Base-by-base conservation (phyloP, 2,329 filamentous ascomycete species). In the Hymenoscyphus salicellus region DNA sequence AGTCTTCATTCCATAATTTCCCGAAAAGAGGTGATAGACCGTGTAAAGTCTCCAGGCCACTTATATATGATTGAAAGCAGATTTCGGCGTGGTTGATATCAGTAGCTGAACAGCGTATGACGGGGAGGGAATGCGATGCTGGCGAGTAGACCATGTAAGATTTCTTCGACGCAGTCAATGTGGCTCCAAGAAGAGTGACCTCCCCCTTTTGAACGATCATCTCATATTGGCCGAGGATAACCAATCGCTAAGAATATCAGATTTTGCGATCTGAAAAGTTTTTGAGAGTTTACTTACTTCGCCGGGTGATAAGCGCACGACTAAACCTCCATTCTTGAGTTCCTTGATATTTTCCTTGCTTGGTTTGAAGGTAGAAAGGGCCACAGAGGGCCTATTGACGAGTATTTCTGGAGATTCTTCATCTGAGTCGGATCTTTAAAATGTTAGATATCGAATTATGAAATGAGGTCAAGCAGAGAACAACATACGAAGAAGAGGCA, bases 151-250 rank as follows among this genome's bases (percentile, higher is more conserved):
- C 80, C 79, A 84, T 87, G 68, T 83, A 79, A 5, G 79, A 73
- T 0, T 71, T 75, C 30, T 81, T 77, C 0, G 81, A 79, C 1
- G 82, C 74, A 11, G 79, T 78, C 3, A 94, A 74, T 6, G 81
- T 84, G 6, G 89, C 86, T 17, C 91, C 90, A 16, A 86, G 83
- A 30, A 94, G 75, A 0, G 84, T 87, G 28, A 90, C 78, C 55
- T 86, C 81, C 1, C 91, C 91, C 61, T 80, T 80, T 8, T 79
- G 71, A 0, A 94, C 82, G 14, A 79, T 79, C 33, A 94, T 74
- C 17, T 87, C 85, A 75, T 87, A 95, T 71, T 85, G 87, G 1
- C 91, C 91, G 11, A 92, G 78, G 8, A 89, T 77, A 4, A 87
- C 79, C 49, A 90, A 78, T 17, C 86, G 83, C 86, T 89, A 60